Evolutionary conservation across 2,329 filamentous ascomycete genomes (phyloP).

Genomic region (Magnaporthales sp.): DNA sequence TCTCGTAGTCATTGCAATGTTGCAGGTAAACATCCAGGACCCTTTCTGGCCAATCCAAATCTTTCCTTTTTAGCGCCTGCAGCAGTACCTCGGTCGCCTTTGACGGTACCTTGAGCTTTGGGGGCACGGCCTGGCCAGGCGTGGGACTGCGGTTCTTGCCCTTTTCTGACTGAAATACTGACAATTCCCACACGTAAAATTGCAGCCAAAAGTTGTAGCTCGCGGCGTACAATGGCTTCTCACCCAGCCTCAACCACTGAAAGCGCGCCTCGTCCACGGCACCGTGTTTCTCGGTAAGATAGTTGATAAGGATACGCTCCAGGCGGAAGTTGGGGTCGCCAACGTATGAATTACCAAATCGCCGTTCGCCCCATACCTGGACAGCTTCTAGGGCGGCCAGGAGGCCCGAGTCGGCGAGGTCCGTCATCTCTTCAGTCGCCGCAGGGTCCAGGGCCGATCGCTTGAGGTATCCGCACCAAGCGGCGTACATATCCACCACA

Average conservation of each 20-base stretch:
- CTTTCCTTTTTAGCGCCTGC: constrained; percentile 54
- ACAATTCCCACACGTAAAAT: constrained; percentile 89
- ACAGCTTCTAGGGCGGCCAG: constrained; percentile 80
- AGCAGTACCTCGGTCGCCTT: constrained; percentile 69
- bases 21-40: constrained; percentile 65
- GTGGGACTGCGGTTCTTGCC: constrained; percentile 45
- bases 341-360: constrained; percentile 66
- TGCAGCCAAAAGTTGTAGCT: constrained; percentile 91
- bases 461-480: constrained; percentile 92
- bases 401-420: constrained; percentile 85
- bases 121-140: constrained; percentile 24
- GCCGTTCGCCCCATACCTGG: constrained; percentile 64
- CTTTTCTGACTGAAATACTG: constrained; percentile 40
- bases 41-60: constrained; percentile 69
- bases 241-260: constrained; percentile 64
- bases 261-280: constrained; percentile 68
- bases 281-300: constrained; percentile 75
- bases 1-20: constrained; percentile 87
- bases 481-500: constrained; percentile 81
- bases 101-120: constrained; percentile 34
- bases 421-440: constrained; percentile 71
- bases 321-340: constrained; percentile 86
- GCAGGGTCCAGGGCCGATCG: constrained; percentile 70
- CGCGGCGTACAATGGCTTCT: constrained; percentile 57
- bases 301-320: constrained; percentile 87